phyloP scores from a whole-genome alignment of 169 alveolate genomes.

The Eimeria sp. region DNA sequence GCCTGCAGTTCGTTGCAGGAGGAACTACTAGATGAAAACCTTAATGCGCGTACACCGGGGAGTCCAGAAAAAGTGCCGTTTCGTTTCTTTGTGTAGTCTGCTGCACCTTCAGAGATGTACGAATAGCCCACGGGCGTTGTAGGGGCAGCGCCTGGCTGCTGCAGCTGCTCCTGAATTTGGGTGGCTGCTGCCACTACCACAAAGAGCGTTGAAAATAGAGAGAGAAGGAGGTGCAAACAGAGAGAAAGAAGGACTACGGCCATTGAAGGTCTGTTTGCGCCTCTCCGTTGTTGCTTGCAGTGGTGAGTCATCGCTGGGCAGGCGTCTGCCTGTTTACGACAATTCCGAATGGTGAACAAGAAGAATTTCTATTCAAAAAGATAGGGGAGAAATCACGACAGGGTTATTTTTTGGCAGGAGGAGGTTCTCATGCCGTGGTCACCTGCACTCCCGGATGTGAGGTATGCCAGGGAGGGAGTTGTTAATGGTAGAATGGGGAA shows the following conservation, averaged over 20 bases:
- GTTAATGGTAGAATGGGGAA: background rate
- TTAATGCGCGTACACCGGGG: background rate
- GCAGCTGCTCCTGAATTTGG: background rate
- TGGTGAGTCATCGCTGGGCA: background rate
- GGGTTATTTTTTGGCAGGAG: background rate
- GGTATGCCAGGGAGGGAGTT: background rate
- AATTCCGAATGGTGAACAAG: background rate
- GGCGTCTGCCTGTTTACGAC: background rate
- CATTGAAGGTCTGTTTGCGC: background rate
- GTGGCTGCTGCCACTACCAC: background rate
- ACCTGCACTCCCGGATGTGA: background rate
- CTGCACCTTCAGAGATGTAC: background rate
- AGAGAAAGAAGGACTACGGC: background rate
- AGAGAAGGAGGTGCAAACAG: background rate
- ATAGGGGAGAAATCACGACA: background rate
- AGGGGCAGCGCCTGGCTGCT: background rate
- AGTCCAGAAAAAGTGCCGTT: background rate
- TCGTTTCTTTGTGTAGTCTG: background rate
- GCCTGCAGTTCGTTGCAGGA: background rate
- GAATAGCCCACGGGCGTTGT: background rate
- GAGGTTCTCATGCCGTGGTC: background rate
- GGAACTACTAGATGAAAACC: background rate
- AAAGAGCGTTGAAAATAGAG: background rate
- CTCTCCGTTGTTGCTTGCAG: background rate
- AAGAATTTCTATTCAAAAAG: background rate